These are phyloP conservation scores for Aspergillus sp. DNA, from an alignment of 2,329 filamentous ascomycete species.

Conservation along the genomic window DNA sequence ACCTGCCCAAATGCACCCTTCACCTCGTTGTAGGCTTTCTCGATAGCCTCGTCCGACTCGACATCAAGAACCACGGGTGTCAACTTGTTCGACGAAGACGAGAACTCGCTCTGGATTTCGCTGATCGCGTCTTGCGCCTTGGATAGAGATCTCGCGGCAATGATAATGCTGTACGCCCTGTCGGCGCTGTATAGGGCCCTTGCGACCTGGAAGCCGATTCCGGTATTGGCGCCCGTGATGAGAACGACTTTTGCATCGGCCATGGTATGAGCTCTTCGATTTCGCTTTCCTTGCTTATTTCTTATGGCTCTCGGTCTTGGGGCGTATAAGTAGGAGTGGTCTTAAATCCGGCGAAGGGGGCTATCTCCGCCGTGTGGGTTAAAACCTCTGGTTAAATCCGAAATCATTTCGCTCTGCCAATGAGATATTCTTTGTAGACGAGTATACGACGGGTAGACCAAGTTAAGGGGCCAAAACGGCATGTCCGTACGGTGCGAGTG, in stretches of 20 bases:
- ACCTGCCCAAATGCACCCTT: conserved; percentile 45
- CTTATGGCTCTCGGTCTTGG: no score
- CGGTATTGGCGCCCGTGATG: conserved; percentile 63
- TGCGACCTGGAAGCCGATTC: conserved; percentile 60
- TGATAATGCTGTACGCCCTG: conserved; percentile 54
- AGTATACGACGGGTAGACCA: no score
- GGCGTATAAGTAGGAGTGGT: no score
- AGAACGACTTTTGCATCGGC: conserved; percentile 44
- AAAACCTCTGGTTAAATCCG: no score
- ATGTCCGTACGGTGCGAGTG: no score
- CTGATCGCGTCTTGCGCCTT: conserved; percentile 54
- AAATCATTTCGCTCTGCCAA: no score
- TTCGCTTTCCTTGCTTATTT: background rate
- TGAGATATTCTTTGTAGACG: no score
- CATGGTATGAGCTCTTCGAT: background rate
- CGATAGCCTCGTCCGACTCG: conserved; percentile 53
- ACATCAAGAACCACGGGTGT: conserved; percentile 55
- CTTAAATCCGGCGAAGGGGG: no score
- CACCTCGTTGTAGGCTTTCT: conserved; percentile 47
- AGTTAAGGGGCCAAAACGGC: no score
- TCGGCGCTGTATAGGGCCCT: conserved; percentile 53
- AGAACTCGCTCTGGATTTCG: conserved; percentile 42
- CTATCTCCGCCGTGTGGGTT: no score
- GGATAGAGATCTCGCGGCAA: conserved; percentile 54
- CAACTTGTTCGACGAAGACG: conserved; percentile 44